A percentile compares a stretch with the other conserved stretches of the same genome.
Evolutionary conservation across 2,329 filamentous ascomycete genomes (phyloP).

Genomic region (Claviceps sp.): DNA sequence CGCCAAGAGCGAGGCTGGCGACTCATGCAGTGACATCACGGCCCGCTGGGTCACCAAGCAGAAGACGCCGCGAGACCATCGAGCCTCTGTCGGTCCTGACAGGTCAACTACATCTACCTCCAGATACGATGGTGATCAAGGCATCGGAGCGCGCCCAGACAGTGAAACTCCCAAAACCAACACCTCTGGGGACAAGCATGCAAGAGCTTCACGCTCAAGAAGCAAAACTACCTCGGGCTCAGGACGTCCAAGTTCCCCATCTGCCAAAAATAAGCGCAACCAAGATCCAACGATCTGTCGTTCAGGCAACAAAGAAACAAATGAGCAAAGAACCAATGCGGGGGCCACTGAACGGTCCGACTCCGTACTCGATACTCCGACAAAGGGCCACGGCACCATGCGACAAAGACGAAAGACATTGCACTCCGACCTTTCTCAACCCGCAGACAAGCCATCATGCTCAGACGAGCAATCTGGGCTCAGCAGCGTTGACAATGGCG

Average conservation of each 20-base stretch:
- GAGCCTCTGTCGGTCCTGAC: constrained; percentile 14
- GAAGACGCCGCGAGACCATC: constrained; percentile 12
- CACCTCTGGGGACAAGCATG: constrained; percentile 9
- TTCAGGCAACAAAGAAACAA: constrained; percentile 3
- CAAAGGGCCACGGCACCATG: constrained; percentile 18
- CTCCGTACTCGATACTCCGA: constrained; percentile 25
- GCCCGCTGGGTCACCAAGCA: constrained; percentile 5
- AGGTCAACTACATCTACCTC: neutral
- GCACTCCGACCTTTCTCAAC: constrained; percentile 10
- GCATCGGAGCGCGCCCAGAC: constrained; percentile 18
- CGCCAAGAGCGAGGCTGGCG: constrained; percentile 14
- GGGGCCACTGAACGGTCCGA: constrained; percentile 23
- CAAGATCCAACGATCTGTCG: constrained; percentile 12
- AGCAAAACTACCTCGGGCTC: constrained; percentile 17
- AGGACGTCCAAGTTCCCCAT: constrained; percentile 9
- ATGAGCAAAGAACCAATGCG: constrained; percentile 13
- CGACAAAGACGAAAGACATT: constrained; percentile 16
- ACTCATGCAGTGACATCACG: constrained; percentile 17
- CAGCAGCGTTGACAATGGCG: constrained; percentile 13
- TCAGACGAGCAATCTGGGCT: constrained; percentile 17
- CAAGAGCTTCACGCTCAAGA: constrained; percentile 11
- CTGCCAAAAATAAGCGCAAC: constrained; percentile 16
- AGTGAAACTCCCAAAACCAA: constrained; percentile 14
- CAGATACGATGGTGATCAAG: neutral
- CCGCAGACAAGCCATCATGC: constrained; percentile 16